phyloP scores from a whole-genome alignment of 2,329 filamentous ascomycete species.

The Pseudopyricularia javanii region DNA sequence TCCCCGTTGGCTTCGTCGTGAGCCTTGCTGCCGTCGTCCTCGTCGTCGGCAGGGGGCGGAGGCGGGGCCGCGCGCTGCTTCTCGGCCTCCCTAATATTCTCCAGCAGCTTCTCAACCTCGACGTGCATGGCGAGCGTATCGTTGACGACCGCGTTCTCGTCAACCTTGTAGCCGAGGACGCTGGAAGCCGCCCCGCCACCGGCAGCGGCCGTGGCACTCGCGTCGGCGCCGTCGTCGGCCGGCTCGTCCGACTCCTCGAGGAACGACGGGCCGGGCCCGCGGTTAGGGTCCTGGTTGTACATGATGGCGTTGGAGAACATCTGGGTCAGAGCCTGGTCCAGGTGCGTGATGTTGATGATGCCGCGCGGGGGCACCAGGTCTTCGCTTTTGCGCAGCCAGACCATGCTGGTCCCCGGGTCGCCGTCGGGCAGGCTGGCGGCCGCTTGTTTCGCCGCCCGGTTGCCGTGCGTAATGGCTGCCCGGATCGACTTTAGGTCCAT shows the following conservation, averaged over 20 bases:
- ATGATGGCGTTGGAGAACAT: conserved; percentile 98
- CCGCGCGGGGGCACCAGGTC: conserved; percentile 76
- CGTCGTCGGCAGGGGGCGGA: conserved; percentile 12
- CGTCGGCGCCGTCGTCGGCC: conserved; percentile 16
- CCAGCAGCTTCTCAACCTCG: conserved; percentile 69
- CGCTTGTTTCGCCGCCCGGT: conserved; percentile 47
- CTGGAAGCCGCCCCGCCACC: conserved; percentile 26
- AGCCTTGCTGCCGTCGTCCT: conserved; percentile 2
- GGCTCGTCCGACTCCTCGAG: conserved; percentile 23
- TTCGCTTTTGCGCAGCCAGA: conserved; percentile 57
- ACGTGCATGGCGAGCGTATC: conserved; percentile 84
- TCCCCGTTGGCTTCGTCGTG: conserved; percentile 5
- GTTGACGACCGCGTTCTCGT: conserved; percentile 77
- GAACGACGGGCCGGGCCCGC: conserved; percentile 55
- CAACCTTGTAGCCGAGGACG: conserved; percentile 49
- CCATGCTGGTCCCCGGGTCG: conserved; percentile 40
- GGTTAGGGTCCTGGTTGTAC: conserved; percentile 81
- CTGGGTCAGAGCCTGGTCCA: conserved; percentile 85
- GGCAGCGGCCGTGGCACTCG: conserved; percentile 12
- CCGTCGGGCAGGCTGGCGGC: conserved; percentile 48
- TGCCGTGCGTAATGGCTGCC: conserved; percentile 62
- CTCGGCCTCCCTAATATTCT: conserved; percentile 65
- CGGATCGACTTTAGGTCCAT: conserved; percentile 71
- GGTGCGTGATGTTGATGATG: conserved; percentile 85
- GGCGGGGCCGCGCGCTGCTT: conserved; percentile 31